Percentiles rank a stretch among this genome's conserved stretches.
Conservation (phyloP, 805 yeast species). For the Monosporozyma servazzii region DNA sequence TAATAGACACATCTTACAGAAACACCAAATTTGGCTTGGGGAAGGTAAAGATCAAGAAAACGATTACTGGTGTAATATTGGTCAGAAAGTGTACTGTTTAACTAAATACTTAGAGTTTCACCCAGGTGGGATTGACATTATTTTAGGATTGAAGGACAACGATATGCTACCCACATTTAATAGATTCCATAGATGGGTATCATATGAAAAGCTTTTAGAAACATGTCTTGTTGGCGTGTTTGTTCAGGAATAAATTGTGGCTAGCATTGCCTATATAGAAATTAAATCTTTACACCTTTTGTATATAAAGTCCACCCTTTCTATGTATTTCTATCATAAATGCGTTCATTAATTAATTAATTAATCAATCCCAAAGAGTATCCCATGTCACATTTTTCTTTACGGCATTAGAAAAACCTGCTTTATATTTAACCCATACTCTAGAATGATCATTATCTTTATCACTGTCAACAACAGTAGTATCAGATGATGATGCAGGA, state of each 20-base stretch:
- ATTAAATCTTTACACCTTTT: neutral
- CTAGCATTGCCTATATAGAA: neutral
- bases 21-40: constrained; percentile 34
- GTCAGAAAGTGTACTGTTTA: constrained; percentile 77
- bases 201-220: constrained; percentile 70
- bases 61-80: constrained; percentile 81
- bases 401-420: constrained; percentile 89
- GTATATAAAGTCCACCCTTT: neutral
- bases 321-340: neutral
- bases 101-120: constrained; percentile 77
- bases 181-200: constrained; percentile 74
- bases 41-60: constrained; percentile 29
- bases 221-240: constrained; percentile 64
- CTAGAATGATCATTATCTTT: constrained; percentile 6
- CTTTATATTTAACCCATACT: constrained; percentile 85
- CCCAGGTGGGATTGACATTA: constrained; percentile 83
- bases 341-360: neutral
- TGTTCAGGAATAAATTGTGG: constrained; percentile 1
- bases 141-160: constrained; percentile 45
- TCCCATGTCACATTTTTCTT: constrained; percentile 74
- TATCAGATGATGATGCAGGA: neutral
- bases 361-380: constrained; percentile 37
- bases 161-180: constrained; percentile 75
- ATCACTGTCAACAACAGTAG: neutral
- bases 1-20: constrained; percentile 46